Conservation (phyloP, 2,329 filamentous ascomycete species). For the Xylariales sp. region DNA sequence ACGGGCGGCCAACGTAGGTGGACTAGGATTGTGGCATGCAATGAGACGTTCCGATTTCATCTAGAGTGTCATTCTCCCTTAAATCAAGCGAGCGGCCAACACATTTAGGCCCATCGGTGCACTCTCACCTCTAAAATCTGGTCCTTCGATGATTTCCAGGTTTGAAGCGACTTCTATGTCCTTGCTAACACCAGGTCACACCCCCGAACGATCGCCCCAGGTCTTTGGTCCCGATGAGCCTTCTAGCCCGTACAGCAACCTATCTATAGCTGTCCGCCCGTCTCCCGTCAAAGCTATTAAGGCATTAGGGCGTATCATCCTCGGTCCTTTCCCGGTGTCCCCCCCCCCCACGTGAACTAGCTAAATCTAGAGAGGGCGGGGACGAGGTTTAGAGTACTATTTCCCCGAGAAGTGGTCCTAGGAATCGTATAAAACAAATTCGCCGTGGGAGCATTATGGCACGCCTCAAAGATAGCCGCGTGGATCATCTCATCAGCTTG, state of each 20-base stretch:
- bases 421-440: neutral
- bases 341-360: neutral
- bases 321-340: neutral
- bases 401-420: neutral
- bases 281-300: neutral
- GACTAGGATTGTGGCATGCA: too few relatives aligned
- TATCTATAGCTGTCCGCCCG: neutral
- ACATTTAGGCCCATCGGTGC: too few relatives aligned
- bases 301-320: neutral
- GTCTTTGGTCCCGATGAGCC: neutral
- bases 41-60: too few relatives aligned
- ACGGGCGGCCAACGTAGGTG: too few relatives aligned
- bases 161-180: neutral
- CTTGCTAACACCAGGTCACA: neutral
- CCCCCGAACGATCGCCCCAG: neutral
- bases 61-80: too few relatives aligned
- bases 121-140: neutral
- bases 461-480: neutral
- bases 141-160: neutral
- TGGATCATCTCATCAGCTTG: neutral
- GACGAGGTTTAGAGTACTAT: neutral
- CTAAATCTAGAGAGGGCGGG: too few relatives aligned
- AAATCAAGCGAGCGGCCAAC: too few relatives aligned
- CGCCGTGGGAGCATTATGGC: neutral
- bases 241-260: neutral